Evolutionary conservation across 345 rosid genomes (phyloP).

Genomic region (Dipteronia sinensis): DNA sequence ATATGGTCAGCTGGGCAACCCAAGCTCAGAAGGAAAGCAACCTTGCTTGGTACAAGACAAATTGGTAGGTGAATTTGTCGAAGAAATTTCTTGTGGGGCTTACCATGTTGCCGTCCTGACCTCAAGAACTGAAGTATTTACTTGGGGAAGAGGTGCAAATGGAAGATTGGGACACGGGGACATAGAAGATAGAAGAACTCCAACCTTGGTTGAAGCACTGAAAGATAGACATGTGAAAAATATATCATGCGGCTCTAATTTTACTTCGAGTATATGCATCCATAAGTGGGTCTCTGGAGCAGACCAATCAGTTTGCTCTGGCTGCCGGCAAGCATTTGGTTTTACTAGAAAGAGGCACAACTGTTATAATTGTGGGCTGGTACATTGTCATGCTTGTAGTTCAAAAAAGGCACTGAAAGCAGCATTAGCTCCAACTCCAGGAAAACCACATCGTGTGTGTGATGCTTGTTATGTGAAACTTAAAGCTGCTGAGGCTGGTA

Average conservation of each 20-base stretch:
- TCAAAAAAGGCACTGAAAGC: conserved; percentile 93
- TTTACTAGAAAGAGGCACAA: conserved; percentile 95
- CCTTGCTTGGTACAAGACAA: conserved; percentile 85
- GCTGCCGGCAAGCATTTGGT: conserved; percentile 91
- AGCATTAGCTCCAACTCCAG: conserved; percentile 97
- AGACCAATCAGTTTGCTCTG: conserved; percentile 91
- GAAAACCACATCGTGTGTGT: conserved; percentile 95
- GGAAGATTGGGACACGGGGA: conserved; percentile 96
- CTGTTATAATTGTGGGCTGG: conserved; percentile 91
- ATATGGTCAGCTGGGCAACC: conserved; percentile 79
- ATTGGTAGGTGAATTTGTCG: conserved; percentile 91
- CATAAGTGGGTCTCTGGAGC: conserved; percentile 97
- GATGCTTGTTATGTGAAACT: conserved; percentile 87
- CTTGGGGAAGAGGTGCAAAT: conserved; percentile 94
- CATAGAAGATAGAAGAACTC: conserved; percentile 63
- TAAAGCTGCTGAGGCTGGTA: conserved; percentile 71
- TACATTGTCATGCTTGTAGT: conserved; percentile 95
- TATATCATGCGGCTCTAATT: conserved; percentile 92
- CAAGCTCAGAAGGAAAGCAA: conserved; percentile 63
- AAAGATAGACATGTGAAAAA: conserved; percentile 87
- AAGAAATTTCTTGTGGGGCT: conserved; percentile 90
- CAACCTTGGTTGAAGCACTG: conserved; percentile 81
- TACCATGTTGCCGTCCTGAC: conserved; percentile 84
- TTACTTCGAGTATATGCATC: conserved; percentile 83
- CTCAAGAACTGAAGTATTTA: conserved; percentile 89